These are phyloP conservation scores for Dalbergia oliveri DNA, from an alignment of 306 rosid genomes.

Conservation along the genomic window DNA sequence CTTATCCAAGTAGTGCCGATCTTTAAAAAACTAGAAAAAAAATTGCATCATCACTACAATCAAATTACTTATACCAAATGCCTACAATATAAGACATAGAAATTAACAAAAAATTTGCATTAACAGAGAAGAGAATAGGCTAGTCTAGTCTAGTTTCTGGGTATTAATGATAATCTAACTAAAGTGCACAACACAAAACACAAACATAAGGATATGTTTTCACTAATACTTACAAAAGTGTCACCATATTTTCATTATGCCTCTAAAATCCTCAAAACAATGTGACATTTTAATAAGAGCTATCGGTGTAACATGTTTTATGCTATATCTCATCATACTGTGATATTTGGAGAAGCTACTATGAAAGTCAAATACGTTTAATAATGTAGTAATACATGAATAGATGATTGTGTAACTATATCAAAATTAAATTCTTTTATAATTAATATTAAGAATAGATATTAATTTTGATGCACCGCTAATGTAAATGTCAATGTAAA, in stretches of 20 bases:
- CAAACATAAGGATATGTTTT: not conserved
- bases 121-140: slow-evolving; percentile 1
- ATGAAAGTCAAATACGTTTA: too few relatives aligned
- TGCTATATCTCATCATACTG: too few relatives aligned
- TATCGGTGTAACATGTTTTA: too few relatives aligned
- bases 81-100: not conserved
- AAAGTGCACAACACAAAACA: not conserved
- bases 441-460: too few relatives aligned
- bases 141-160: slow-evolving; percentile 19
- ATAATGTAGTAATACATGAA: too few relatives aligned
- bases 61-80: slow-evolving; percentile 34
- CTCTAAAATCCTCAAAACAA: not conserved
- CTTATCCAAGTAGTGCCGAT: slow-evolving; percentile 92
- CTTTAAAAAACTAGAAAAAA: slow-evolving; percentile 80
- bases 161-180: not conserved
- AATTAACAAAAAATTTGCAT: slow-evolving; percentile 18
- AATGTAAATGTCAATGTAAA: too few relatives aligned
- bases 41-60: slow-evolving; percentile 19
- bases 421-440: too few relatives aligned
- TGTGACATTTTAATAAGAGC: not conserved
- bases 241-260: not conserved
- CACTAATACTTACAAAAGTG: not conserved
- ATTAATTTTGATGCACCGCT: too few relatives aligned
- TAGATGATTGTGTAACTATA: too few relatives aligned
- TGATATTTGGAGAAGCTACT: too few relatives aligned